These are phyloP conservation scores for Aspergillus quadricinctus DNA, from an alignment of 2,329 filamentous ascomycete genomes.

Conservation along the genomic window DNA sequence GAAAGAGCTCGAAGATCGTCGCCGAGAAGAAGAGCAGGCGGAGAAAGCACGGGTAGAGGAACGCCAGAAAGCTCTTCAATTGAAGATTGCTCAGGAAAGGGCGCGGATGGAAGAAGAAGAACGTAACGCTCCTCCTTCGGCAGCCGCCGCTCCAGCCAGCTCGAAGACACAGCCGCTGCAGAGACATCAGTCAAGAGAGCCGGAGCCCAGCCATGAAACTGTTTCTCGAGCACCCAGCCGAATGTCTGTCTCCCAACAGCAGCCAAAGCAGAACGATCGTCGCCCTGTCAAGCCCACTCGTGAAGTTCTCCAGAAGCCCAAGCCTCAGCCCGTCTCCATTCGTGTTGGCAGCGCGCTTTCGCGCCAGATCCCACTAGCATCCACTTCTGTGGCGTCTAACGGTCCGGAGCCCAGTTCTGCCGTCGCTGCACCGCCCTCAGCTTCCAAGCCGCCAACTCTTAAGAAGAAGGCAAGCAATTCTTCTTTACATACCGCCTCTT, in stretches of 20 bases:
- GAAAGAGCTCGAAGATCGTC: slow-evolving; percentile 29
- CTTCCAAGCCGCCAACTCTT: slow-evolving; percentile 43
- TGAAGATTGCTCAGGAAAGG: slow-evolving; percentile 31
- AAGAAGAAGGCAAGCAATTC: slow-evolving; percentile 65
- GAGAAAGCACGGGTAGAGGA: slow-evolving; percentile 19
- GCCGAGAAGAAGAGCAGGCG: slow-evolving; percentile 33
- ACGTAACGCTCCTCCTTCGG: slow-evolving; percentile 15
- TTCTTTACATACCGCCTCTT: slow-evolving; percentile 54
- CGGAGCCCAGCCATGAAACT: slow-evolving; percentile 24
- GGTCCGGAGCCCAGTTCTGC: slow-evolving; percentile 52
- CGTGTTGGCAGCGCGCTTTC: slow-evolving; percentile 46
- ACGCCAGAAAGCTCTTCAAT: slow-evolving; percentile 26
- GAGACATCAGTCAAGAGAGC: slow-evolving; percentile 27
- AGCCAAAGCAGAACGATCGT: slow-evolving; percentile 34
- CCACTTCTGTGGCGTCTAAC: slow-evolving; percentile 55
- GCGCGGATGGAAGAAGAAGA: slow-evolving; percentile 31
- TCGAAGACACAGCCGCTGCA: slow-evolving; percentile 26
- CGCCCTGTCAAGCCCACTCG: slow-evolving; percentile 43
- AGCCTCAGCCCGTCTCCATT: slow-evolving; percentile 46
- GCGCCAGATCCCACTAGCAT: slow-evolving; percentile 39
- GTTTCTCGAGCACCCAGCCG: slow-evolving; percentile 24
- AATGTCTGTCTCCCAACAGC: slow-evolving; percentile 18
- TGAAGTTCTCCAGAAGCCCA: slow-evolving; percentile 41
- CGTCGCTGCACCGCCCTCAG: slow-evolving; percentile 42
- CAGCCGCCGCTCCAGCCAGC: slow-evolving; percentile 16